Percentiles rank a stretch among this genome's conserved stretches.
Evolutionary conservation across 2,329 filamentous ascomycete genomes (phyloP).

Genomic region (Reticulascus tulasneorum): DNA sequence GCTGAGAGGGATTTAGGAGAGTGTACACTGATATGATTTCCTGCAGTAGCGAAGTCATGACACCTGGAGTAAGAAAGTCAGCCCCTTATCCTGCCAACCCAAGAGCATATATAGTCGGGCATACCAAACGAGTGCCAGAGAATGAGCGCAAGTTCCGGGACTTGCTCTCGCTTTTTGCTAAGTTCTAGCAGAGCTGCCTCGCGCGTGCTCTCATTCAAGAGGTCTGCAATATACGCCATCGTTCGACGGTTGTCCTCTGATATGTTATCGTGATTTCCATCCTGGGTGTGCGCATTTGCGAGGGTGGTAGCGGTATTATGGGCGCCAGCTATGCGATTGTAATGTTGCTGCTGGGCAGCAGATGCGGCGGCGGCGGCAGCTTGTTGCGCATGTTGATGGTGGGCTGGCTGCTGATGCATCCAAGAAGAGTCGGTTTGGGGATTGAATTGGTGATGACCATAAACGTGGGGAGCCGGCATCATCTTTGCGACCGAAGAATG

Average conservation of each 20-base stretch:
- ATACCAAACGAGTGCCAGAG: slow-evolving; percentile 98
- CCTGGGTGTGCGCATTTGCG: slow-evolving; percentile 47
- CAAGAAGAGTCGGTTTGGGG: slow-evolving; percentile 60
- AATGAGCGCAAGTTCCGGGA: slow-evolving; percentile 91
- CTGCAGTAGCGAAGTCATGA: slow-evolving; percentile 96
- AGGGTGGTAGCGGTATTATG: slow-evolving; percentile 50
- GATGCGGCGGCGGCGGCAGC: slow-evolving; percentile 51
- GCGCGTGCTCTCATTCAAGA: slow-evolving; percentile 80
- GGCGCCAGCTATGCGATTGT: slow-evolving; percentile 67
- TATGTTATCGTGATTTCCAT: slow-evolving; percentile 61
- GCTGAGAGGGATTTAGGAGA: slow-evolving; percentile 90
- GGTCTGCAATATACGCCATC: slow-evolving; percentile 87
- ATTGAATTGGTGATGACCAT: slow-evolving; percentile 64
- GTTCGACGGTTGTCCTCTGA: slow-evolving; percentile 90
- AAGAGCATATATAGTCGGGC: slow-evolving; percentile 22
- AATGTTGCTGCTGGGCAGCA: slow-evolving; percentile 57
- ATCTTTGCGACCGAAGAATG: slow-evolving; percentile 35
- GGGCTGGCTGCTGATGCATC: slow-evolving; percentile 63
- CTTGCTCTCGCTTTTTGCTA: slow-evolving; percentile 98
- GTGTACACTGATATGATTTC: slow-evolving; percentile 99
- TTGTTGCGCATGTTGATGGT: slow-evolving; percentile 54
- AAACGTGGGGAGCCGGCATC: slow-evolving; percentile 62
- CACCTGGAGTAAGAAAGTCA: slow-evolving; percentile 51
- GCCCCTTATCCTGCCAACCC: background rate
- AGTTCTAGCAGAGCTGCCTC: slow-evolving; percentile 91